Evolutionary conservation across 768 basidiomycete genomes (phyloP).

Genomic region (Boletus pseudo-olivaceus): DNA sequence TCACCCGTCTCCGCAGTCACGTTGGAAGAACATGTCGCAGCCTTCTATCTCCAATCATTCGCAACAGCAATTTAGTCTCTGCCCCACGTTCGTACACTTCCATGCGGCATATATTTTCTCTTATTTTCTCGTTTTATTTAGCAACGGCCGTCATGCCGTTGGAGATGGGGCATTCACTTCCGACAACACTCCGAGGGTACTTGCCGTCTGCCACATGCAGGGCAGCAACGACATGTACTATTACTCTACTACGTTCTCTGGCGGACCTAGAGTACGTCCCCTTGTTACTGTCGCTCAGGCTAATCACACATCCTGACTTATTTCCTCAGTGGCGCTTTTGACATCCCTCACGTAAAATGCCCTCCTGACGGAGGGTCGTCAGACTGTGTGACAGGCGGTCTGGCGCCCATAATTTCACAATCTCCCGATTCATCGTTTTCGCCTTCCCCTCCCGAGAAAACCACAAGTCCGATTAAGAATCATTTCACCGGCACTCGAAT

Average conservation of each 20-base stretch:
- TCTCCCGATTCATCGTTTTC: slow-evolving; percentile 35
- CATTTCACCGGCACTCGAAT: slow-evolving; percentile 20
- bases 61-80: slow-evolving; percentile 85
- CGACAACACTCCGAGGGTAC: slow-evolving; percentile 74
- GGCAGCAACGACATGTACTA: slow-evolving; percentile 83
- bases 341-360: slow-evolving; percentile 88
- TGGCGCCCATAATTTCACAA: slow-evolving; percentile 60
- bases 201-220: slow-evolving; percentile 83
- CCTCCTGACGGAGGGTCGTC: slow-evolving; percentile 95
- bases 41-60: slow-evolving; percentile 65
- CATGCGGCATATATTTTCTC: neutral
- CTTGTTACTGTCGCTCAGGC: neutral
- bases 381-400: slow-evolving; percentile 92
- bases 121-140: slow-evolving; percentile 29
- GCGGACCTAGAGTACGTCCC: slow-evolving; percentile 77
- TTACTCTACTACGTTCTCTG: slow-evolving; percentile 92
- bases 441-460: slow-evolving; percentile 27
- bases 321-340: slow-evolving; percentile 86
- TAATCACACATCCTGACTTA: slow-evolving; percentile 1
- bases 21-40: slow-evolving; percentile 86
- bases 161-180: slow-evolving; percentile 90
- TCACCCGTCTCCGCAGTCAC: slow-evolving; percentile 43
- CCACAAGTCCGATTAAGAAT: slow-evolving; percentile 15
- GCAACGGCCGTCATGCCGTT: slow-evolving; percentile 97
- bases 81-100: slow-evolving; percentile 72